Evolutionary conservation across 2,329 filamentous ascomycete genomes (phyloP).

Genomic region (Colletotrichum sp.): DNA sequence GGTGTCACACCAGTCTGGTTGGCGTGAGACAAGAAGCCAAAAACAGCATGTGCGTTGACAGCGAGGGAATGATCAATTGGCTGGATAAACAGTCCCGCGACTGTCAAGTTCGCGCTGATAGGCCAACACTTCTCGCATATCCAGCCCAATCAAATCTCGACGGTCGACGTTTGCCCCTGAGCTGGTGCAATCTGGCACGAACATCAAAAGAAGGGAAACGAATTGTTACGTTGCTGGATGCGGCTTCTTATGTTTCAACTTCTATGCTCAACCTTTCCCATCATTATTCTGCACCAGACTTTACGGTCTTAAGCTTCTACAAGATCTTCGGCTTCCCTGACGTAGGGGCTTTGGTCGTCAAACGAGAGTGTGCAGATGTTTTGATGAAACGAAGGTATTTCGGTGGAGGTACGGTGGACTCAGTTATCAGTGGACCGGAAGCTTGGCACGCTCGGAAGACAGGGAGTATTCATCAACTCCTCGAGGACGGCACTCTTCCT

Average conservation of each 20-base stretch:
- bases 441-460: neutral
- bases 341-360: neutral
- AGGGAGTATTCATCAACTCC: neutral
- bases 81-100: neutral
- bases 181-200: slow-evolving; percentile 47
- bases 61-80: neutral
- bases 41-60: slow-evolving; percentile 46
- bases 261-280: slow-evolving; percentile 75
- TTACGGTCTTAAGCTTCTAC: slow-evolving; percentile 87
- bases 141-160: slow-evolving; percentile 95
- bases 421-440: neutral
- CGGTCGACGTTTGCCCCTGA: slow-evolving; percentile 75
- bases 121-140: slow-evolving; percentile 70
- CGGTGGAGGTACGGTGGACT: neutral
- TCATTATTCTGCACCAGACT: slow-evolving; percentile 72
- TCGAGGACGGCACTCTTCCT: neutral
- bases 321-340: slow-evolving; percentile 99
- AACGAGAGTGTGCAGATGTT: neutral
- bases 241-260: slow-evolving; percentile 81
- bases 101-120: slow-evolving; percentile 31
- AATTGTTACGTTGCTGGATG: slow-evolving; percentile 47
- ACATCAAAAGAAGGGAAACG: neutral
- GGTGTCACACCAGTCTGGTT: slow-evolving; percentile 68
- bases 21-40: slow-evolving; percentile 71
- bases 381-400: neutral